phyloP scores from a whole-genome alignment of 2,329 filamentous ascomycete species.

The Nemania diffusa region DNA sequence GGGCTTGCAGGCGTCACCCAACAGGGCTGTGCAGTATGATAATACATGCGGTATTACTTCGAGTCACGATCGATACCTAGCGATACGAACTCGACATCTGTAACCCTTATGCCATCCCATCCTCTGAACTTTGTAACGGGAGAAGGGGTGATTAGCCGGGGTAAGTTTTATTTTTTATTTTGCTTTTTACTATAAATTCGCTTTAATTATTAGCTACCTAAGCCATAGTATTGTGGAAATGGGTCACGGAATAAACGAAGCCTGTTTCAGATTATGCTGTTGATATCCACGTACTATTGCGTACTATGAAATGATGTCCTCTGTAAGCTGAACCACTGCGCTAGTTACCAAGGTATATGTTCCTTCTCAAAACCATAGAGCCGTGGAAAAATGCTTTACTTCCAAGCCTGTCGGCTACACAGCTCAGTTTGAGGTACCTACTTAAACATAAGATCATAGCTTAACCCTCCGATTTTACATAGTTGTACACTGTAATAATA shows the following conservation, averaged over 20 bases:
- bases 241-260: not conserved
- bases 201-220: not conserved
- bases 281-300: no score
- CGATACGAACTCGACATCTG: not conserved
- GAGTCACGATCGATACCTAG: not conserved
- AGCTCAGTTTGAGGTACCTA: not conserved
- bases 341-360: not conserved
- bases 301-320: no score
- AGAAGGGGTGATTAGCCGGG: not conserved
- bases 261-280: not conserved
- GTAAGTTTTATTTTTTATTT: no score
- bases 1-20: no score
- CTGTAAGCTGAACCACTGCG: not conserved
- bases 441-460: not conserved
- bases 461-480: not conserved
- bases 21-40: not conserved
- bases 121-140: not conserved
- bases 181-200: not conserved
- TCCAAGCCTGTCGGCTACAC: not conserved
- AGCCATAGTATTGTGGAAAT: not conserved
- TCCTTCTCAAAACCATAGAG: not conserved
- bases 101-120: not conserved
- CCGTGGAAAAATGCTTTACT: slow-evolving; percentile 4
- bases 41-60: not conserved
- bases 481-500: slow-evolving; percentile 10